Conservation (phyloP, 2,329 filamentous ascomycete species). For the Hyphodiscus sp. region DNA sequence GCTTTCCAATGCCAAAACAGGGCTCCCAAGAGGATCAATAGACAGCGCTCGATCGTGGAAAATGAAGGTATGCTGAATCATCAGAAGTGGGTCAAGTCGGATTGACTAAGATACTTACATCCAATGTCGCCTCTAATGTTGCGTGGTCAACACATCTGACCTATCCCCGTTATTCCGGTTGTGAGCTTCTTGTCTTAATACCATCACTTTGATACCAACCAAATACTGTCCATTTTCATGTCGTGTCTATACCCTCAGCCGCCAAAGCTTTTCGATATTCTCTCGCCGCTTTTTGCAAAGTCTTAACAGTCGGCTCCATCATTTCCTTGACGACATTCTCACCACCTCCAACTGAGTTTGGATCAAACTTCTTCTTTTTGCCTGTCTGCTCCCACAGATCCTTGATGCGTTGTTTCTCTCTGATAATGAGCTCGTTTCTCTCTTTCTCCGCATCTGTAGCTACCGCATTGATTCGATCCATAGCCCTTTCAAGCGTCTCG, state of each 20-base stretch:
- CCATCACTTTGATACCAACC: conserved; percentile 23
- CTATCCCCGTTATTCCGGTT: not conserved
- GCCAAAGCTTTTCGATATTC: conserved; percentile 67
- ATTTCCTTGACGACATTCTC: conserved; percentile 68
- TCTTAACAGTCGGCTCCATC: conserved; percentile 65
- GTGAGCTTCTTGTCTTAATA: conserved; percentile 18
- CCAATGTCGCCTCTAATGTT: not conserved
- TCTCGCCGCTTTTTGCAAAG: conserved; percentile 62
- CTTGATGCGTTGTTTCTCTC: conserved; percentile 62
- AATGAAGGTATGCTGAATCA: too few relatives aligned
- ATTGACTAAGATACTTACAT: too few relatives aligned
- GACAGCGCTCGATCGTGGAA: too few relatives aligned
- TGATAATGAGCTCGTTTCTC: conserved; percentile 58
- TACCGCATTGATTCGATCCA: conserved; percentile 73
- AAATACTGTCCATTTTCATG: conserved; percentile 5
- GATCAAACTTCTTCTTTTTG: conserved; percentile 65
- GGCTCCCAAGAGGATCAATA: not conserved
- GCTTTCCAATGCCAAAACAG: not conserved
- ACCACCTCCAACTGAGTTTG: conserved; percentile 66
- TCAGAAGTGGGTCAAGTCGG: too few relatives aligned
- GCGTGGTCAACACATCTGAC: not conserved
- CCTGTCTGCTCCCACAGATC: conserved; percentile 66
- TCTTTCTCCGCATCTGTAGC: conserved; percentile 73
- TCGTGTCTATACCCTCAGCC: conserved; percentile 41
- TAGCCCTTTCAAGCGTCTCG: conserved; percentile 72